Evolutionary conservation across 352 stramenopile species (phyloP), one percentile per base, ranked within the genome.

Genomic region (Hyaloperonospora brassicae): DNA sequence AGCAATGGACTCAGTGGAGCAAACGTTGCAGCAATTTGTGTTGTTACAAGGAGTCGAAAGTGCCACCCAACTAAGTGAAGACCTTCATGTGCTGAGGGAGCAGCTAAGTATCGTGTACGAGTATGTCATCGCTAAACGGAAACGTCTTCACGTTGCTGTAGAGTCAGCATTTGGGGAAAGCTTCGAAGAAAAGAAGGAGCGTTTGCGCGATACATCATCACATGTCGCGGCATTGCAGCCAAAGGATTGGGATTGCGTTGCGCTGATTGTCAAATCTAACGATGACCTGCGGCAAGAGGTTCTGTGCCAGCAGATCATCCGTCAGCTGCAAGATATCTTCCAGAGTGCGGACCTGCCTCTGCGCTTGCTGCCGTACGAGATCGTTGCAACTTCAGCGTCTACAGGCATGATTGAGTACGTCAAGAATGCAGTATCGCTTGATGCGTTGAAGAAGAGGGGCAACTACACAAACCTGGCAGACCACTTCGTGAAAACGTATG

Each of bases 221-320:
- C 59, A 83, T 34, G 30, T 80, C 22, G 52, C 61, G 25, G 34
- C 43, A 36, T 64, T 45, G 7, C 45, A 68, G 11, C 61, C 66
- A 9, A 58, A 50, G 7, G 62, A 70, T 39, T 93, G 82, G 82
- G 74, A 89, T 44, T 87, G 76, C 40, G 77, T 89, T 10, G 84
- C 86, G 27, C 92, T 98, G 43, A 98, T 99, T 69, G 91, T 99
- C 6, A 99, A 99, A 68, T 97, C 89, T 8, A 98, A 98, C 62
- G 97, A 99, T 59, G 96, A 98, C 63, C 67, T 99, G 43, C 79
- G 96, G 21, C 97, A 99, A 73, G 96, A 99, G 77, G 89, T 97
- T 46, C 94, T 98, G 56, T 96, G 95, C 42, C 86, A 98, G 66
- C 93, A 98, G 59, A 78, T 99, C 4, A 98, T 99, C 61, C 84